Base-by-base conservation (phyloP, 1,284 basidiomycete genomes). In the Coniophora puteana region DNA sequence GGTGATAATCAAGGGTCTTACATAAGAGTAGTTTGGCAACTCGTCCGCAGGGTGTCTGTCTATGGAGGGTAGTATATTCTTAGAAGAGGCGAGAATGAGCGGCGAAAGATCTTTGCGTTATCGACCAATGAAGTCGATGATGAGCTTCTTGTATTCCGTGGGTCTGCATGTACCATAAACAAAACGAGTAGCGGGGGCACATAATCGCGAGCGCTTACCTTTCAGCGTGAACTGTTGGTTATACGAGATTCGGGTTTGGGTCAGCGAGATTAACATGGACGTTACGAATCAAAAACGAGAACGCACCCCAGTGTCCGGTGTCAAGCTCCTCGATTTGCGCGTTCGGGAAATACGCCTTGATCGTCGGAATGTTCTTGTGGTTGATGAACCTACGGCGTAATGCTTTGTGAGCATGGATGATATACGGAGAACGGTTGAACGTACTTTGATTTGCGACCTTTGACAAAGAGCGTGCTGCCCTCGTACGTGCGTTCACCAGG, bases 401-500 rank as follows among this genome's bases (percentile, higher is more conserved):
- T 14, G 13, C 24, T 25, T 29, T 6, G 24, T 17, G 13, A n/a
- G 28, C 3, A 21, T 4, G 40, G 16, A 21, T 8, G 24, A n/a
- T n/a, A n/a, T n/a, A n/a, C n/a, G n/a, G n/a, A n/a, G n/a, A n/a
- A n/a, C n/a, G n/a, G n/a, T 14, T 30, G 35, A 13, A 65, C 76
- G 52, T 46, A 85, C 79, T 75, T 77, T 78, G 84, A 90, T 65
- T 78, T 81, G 20, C 66, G 64, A 2, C 92, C 91, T 56, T 91
- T 93, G 49, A 93, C 72, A 48, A 91, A 87, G 8, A 94, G 59
- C 1, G 83, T 76, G 33, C 67, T 68, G 0, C 84, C 83, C 5
- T 72, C 56, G 76, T 80, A 93, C 4, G 48, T 63, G 12, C 62
- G 62, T 48, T 86, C 76, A 0, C 74, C 76, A 0, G 76, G 69